Conservation (phyloP, 306 rosid genomes). For the Sicyos edulis region DNA sequence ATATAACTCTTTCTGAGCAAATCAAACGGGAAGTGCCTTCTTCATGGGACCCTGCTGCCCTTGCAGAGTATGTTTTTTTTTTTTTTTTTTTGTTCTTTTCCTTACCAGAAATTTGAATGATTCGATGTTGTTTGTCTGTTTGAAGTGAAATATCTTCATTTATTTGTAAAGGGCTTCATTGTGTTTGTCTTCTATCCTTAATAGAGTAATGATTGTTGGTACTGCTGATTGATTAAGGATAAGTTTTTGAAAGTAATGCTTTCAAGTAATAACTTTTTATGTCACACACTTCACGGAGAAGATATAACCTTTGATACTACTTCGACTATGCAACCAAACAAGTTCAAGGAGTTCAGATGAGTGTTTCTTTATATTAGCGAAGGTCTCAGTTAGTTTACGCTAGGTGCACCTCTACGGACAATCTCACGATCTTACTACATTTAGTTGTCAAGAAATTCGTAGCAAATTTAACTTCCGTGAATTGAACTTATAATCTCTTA, state of each 20-base stretch:
- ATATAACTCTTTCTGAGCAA: constrained; percentile 45
- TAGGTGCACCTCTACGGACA: too few species aligned
- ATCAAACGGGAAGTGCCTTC: constrained; percentile 64
- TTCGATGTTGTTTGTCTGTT: background rate
- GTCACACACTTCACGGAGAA: too few species aligned
- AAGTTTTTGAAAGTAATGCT: background rate
- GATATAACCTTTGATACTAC: too few species aligned
- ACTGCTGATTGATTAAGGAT: background rate
- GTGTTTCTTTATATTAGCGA: too few species aligned
- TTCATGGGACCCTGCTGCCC: constrained; percentile 78
- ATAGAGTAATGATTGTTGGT: background rate
- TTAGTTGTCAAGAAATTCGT: too few species aligned
- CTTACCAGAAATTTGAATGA: background rate
- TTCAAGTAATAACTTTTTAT: background rate
- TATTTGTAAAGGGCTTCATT: background rate
- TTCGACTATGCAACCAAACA: too few species aligned
- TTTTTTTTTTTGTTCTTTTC: background rate
- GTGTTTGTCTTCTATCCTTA: background rate
- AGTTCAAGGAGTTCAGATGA: too few species aligned
- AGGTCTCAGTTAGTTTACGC: too few species aligned
- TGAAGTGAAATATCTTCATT: background rate
- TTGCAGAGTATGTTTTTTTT: constrained; percentile 52
- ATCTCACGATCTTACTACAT: too few species aligned
- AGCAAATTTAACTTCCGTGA: too few species aligned
- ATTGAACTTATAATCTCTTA: too few species aligned